phyloP scores from a whole-genome alignment of 1,284 basidiomycete genomes.

The Cutaneotrichosporon mucoides region DNA sequence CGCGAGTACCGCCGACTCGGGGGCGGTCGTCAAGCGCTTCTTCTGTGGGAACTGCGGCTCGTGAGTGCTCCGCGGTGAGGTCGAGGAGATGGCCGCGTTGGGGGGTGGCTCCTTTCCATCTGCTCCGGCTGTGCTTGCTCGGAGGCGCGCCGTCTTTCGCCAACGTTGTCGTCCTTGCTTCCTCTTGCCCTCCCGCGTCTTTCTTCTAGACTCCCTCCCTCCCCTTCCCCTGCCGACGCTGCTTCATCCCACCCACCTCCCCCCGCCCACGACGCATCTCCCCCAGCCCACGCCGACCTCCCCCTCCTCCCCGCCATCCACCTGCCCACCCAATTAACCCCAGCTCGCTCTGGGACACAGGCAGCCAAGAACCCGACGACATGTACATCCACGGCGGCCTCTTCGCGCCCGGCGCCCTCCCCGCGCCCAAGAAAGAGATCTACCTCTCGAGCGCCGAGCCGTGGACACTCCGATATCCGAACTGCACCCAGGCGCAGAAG shows the following conservation, averaged over 20 bases:
- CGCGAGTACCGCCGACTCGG: neutral
- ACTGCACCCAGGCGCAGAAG: neutral
- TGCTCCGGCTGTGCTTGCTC: no score
- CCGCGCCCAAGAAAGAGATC: conserved; percentile 1
- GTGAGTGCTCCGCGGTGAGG: neutral
- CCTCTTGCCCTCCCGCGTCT: no score
- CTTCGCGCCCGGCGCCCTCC: conserved; percentile 6
- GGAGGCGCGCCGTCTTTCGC: no score
- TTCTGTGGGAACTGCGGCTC: conserved; percentile 4
- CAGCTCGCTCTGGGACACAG: neutral
- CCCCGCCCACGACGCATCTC: no score
- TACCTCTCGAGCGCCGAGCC: conserved; percentile 1
- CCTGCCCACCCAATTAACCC: neutral
- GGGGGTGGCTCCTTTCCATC: no score
- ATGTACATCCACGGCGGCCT: conserved; percentile 2
- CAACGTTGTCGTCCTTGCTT: no score
- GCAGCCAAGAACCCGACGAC: neutral
- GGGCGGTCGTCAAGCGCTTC: neutral
- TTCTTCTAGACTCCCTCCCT: no score
- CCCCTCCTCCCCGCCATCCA: no score
- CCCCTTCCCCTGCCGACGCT: no score
- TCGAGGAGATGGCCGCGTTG: no score
- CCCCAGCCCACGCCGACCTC: no score
- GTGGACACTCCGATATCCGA: conserved; percentile 4
- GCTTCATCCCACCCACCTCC: no score